phyloP scores from a whole-genome alignment of 148 eudicot species.

The Rhododendron vialii region DNA sequence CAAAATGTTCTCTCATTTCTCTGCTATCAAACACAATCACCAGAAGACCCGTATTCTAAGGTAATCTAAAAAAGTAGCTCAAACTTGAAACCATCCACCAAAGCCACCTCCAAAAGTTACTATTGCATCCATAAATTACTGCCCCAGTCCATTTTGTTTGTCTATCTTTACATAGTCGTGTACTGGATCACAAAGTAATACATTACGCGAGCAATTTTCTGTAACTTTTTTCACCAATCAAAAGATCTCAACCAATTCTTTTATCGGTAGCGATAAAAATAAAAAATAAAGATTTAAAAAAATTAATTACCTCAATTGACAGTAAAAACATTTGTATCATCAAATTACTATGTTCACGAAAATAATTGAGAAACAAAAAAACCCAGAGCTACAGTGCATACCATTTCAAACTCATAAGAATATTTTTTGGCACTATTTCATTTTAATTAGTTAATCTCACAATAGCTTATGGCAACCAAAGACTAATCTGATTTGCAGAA shows the following conservation, averaged over 20 bases:
- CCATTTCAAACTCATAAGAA: neutral
- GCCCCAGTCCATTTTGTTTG: neutral
- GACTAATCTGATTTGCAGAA: neutral
- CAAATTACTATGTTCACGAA: neutral
- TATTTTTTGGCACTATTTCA: neutral
- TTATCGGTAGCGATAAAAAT: neutral
- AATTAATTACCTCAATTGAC: neutral
- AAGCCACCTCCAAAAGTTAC: neutral
- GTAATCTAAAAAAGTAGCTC: neutral
- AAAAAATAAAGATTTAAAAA: neutral
- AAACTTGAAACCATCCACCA: neutral
- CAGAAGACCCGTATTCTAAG: neutral
- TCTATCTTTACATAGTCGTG: neutral
- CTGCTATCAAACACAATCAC: no score
- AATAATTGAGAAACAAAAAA: neutral
- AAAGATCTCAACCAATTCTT: neutral
- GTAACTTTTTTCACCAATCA: neutral
- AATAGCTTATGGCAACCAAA: neutral
- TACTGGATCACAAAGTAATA: no score
- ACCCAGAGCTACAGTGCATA: neutral
- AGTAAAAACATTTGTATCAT: neutral
- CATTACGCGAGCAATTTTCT: neutral
- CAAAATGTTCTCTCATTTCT: neutral
- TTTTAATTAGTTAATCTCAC: no score
- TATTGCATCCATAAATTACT: neutral